Conservation (phyloP, 768 basidiomycete genomes). For the Naganishia antarctica region DNA sequence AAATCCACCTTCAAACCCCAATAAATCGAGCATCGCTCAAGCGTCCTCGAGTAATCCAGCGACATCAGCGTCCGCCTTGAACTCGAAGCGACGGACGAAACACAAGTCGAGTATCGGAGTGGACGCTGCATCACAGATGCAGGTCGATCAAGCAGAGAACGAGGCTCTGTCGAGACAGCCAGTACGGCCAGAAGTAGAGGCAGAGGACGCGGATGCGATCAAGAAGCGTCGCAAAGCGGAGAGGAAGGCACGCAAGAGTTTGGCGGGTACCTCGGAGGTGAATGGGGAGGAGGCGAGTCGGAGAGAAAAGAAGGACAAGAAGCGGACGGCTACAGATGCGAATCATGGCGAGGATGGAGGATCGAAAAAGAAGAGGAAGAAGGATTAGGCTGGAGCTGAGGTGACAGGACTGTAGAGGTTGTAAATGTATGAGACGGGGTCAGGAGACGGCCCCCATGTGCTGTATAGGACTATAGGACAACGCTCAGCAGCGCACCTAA, state of each 20-base stretch:
- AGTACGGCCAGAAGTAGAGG: constrained; percentile 35
- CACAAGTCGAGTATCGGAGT: constrained; percentile 34
- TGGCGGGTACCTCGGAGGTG: neutral
- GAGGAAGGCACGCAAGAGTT: constrained; percentile 27
- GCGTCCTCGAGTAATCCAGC: constrained; percentile 3
- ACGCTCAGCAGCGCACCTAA: too few species aligned
- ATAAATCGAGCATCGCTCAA: neutral
- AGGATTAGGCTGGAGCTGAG: constrained; percentile 6
- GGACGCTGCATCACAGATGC: constrained; percentile 11
- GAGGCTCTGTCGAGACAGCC: constrained; percentile 40
- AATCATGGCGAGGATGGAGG: constrained; percentile 8
- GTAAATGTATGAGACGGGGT: neutral
- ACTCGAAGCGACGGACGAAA: constrained; percentile 28
- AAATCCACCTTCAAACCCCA: constrained; percentile 16
- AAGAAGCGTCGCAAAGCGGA: constrained; percentile 34
- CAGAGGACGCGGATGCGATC: constrained; percentile 32
- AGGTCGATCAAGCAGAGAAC: constrained; percentile 43
- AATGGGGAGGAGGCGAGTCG: neutral
- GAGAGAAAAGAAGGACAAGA: constrained; percentile 15
- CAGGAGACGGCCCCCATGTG: too few species aligned
- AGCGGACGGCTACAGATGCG: constrained; percentile 16
- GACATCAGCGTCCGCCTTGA: constrained; percentile 6
- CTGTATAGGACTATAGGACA: too few species aligned
- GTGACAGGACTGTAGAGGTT: neutral
- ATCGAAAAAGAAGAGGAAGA: constrained; percentile 20